Base-by-base conservation (phyloP, 1,139 yeast species). In the Candida tetrigidarum region DNA sequence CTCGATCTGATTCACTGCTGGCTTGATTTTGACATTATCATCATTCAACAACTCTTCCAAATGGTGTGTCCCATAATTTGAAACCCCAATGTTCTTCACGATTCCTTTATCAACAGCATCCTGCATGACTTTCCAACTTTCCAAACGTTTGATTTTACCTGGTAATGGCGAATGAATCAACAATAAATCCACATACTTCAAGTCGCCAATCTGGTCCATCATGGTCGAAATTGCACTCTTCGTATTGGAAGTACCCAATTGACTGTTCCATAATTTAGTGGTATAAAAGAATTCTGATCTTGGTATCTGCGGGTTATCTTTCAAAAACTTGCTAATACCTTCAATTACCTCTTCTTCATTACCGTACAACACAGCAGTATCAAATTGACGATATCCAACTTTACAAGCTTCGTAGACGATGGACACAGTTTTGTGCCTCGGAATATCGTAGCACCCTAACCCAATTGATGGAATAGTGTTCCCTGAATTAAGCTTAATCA, bases 241-340 rank as follows among this genome's bases (percentile, higher is more conserved):
- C 16, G 71, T 64, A 16, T 48, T 45, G 1, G 33, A 19, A 30
- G 59, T 55, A 2, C 72, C 73, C 38, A 64, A 57, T 48, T 67
- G 69, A 36, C 64, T 62, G 46, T 69, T 65, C 74, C 74, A 68
- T 35, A 66, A 53, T 51, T 71, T 71, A 29, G 76, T 71, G 5
- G 93, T 84, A 59, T 83, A 86, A 55, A 80, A 84, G 18, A 88
- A 77, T 26, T 86, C 91, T 37, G 67, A 69, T 40, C 95, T 67
- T 46, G 71, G 70, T 41, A 73, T 64, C 15, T 65, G 51, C 0
- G 81, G 78, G 36, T 75, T 75, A 32, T 78, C 80, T 3, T 66
- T 55, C n/a, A 85, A 50, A 80, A 83, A 85, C 40, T 69, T 55
- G 12, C 50, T 27, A 20, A 81, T 76, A 0, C 84, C 88, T 35